Evolutionary conservation across 345 rosid species (phyloP), one percentile per base, ranked within the genome.

Genomic region (Arabidopsis arenosa): DNA sequence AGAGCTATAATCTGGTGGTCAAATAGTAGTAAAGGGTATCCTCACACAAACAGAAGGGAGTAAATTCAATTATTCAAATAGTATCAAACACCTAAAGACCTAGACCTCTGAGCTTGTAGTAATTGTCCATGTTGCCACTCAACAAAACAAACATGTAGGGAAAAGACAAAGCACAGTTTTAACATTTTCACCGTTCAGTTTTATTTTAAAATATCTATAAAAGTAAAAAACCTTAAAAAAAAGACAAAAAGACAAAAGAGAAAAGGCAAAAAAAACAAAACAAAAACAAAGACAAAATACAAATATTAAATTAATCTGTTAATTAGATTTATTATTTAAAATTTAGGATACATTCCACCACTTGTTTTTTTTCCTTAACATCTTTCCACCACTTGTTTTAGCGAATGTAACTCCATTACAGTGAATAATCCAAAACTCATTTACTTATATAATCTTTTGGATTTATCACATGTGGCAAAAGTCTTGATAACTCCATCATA

Each of bases 21-120:
- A 23, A 23, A 23, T 23, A 23, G 26, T 28, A 2, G 26, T 28
- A 2, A 39, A 39, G 41, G 40, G 41, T 39, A 9, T 39, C 9
- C 43, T 41, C n/a, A 26, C 11, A 53, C 8, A 53, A 53, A 2
- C 3, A 14, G 12, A 51, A 18, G 26, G 54, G 5, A 7, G 40
- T 33, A 33, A 33, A 59, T 10, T 60, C 15, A 11, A 60, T 37
- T 59, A 59, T 10, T 60, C 15, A 11, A 60, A 60, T 59, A 59
- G 30, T 17, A 11, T 60, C 17, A 40, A 41, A 26, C 15, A 13
- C 7, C 11, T 61, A 23, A 41, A 63, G 67, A 21, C 44, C 43
- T 58, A 37, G 44, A 58, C 49, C 35, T 21, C 40, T 3, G 49
- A 41, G 49, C 18, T 59, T 10, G 15, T 18, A 2, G 66, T 61